Conservation (phyloP, 2,329 filamentous ascomycete genomes). For the Byssothecium circinans region DNA sequence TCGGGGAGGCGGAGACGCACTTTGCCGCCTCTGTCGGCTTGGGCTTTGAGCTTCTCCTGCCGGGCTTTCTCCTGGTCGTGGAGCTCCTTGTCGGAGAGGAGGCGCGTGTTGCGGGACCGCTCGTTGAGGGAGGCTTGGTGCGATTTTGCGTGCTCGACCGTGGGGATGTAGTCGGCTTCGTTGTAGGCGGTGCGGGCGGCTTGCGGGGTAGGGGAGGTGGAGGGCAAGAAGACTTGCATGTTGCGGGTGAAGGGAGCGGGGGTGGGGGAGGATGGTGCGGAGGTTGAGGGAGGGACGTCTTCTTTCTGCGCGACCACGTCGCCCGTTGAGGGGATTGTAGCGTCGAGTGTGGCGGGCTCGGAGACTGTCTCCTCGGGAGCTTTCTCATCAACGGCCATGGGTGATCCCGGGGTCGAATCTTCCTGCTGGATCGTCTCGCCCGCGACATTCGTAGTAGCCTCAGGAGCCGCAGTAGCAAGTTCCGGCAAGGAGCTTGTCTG, state of each 20-base stretch:
- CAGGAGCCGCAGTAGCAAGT: slow-evolving; percentile 24
- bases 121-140: slow-evolving; percentile 69
- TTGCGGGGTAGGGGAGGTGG: slow-evolving; percentile 70
- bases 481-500: slow-evolving; percentile 30
- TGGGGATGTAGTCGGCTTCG: slow-evolving; percentile 76
- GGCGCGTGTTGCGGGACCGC: slow-evolving; percentile 69
- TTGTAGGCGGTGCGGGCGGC: slow-evolving; percentile 69
- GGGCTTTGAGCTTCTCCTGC: slow-evolving; percentile 64
- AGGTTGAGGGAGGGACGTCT: slow-evolving; percentile 20
- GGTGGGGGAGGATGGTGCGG: slow-evolving; percentile 11
- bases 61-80: slow-evolving; percentile 68
- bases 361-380: slow-evolving; percentile 13
- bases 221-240: slow-evolving; percentile 76
- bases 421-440: slow-evolving; percentile 26
- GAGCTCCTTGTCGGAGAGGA: slow-evolving; percentile 81
- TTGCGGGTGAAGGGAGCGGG: slow-evolving; percentile 42
- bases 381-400: slow-evolving; percentile 36
- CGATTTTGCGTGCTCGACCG: slow-evolving; percentile 72
- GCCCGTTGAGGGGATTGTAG: slow-evolving; percentile 8
- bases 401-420: slow-evolving; percentile 29
- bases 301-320: slow-evolving; percentile 17
- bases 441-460: slow-evolving; percentile 26
- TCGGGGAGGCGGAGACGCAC: slow-evolving; percentile 88
- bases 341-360: slow-evolving; percentile 15
- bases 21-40: slow-evolving; percentile 63